These are phyloP conservation scores for Sarocladium strictum DNA, from an alignment of 2,329 filamentous ascomycete species.

Conservation along the genomic window DNA sequence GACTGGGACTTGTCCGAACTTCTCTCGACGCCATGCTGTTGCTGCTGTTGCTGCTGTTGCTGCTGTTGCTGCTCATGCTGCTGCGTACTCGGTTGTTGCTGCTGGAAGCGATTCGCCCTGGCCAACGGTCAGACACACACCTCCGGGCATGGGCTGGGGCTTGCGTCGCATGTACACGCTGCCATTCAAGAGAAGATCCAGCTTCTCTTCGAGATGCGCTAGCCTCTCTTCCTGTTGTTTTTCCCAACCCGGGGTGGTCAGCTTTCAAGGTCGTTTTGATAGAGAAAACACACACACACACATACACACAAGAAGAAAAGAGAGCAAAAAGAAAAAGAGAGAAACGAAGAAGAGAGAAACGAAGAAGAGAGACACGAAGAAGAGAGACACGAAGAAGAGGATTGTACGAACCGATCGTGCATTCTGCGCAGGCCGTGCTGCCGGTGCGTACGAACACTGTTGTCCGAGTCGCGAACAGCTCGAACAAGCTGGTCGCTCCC, in stretches of 20 bases:
- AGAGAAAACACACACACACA: no score
- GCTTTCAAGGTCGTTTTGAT: no score
- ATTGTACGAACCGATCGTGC: constrained; percentile 33
- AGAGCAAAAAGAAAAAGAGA: no score
- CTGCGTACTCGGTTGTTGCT: background rate
- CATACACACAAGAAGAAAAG: no score
- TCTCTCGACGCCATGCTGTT: background rate
- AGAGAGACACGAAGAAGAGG: background rate
- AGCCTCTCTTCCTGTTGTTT: constrained; percentile 39
- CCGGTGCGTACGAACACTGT: constrained; percentile 37
- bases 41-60: constrained; percentile 4
- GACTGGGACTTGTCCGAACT: constrained; percentile 30
- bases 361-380: no score
- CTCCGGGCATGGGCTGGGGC: background rate
- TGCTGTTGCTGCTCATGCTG: constrained; percentile 6
- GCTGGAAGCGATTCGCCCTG: constrained; percentile 6
- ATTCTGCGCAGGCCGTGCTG: constrained; percentile 29
- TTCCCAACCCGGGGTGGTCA: background rate
- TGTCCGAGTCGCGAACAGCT: constrained; percentile 43
- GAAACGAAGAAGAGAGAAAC: background rate
- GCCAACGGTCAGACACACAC: constrained; percentile 21
- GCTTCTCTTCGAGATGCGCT: constrained; percentile 45
- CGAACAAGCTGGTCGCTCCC: constrained; percentile 44
- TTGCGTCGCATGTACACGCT: constrained; percentile 21
- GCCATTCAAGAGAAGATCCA: constrained; percentile 42